Conservation (phyloP, 495 filamentous ascomycete genomes). For the Aspergillus olivimuriae region DNA sequence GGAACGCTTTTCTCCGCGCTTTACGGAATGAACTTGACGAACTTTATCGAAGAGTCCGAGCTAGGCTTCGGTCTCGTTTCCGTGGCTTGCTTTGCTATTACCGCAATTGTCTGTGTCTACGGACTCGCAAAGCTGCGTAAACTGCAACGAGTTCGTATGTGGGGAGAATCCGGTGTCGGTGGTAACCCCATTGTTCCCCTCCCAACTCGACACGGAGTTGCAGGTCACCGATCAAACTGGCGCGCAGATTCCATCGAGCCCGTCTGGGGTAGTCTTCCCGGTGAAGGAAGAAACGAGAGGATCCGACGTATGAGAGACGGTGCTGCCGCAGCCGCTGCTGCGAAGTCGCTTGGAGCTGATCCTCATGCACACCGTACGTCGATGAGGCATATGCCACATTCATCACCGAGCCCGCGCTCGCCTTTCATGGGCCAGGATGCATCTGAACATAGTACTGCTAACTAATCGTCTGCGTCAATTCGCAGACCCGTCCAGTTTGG, state of each 20-base stretch:
- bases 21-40: constrained; percentile 98
- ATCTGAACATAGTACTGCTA: too few relatives aligned
- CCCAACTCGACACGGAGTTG: constrained; percentile 18
- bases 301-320: constrained; percentile 37
- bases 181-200: constrained; percentile 26
- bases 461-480: too few relatives aligned
- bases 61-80: constrained; percentile 77
- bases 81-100: constrained; percentile 61
- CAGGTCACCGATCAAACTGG: constrained; percentile 33
- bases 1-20: constrained; percentile 94
- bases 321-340: constrained; percentile 18
- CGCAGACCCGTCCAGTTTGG: too few relatives aligned
- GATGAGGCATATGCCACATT: neutral
- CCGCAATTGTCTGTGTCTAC: constrained; percentile 67
- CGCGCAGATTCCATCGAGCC: constrained; percentile 43
- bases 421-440: too few relatives aligned
- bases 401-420: neutral
- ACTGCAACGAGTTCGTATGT: constrained; percentile 91
- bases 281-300: constrained; percentile 38
- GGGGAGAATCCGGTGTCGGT: constrained; percentile 43
- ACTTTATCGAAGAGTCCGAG: constrained; percentile 96
- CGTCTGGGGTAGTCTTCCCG: constrained; percentile 39
- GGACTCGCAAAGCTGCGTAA: constrained; percentile 75
- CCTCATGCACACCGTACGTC: neutral
- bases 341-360: constrained; percentile 13